phyloP scores from a whole-genome alignment of 2,329 filamentous ascomycete genomes.

The Bipolaris gigantea region DNA sequence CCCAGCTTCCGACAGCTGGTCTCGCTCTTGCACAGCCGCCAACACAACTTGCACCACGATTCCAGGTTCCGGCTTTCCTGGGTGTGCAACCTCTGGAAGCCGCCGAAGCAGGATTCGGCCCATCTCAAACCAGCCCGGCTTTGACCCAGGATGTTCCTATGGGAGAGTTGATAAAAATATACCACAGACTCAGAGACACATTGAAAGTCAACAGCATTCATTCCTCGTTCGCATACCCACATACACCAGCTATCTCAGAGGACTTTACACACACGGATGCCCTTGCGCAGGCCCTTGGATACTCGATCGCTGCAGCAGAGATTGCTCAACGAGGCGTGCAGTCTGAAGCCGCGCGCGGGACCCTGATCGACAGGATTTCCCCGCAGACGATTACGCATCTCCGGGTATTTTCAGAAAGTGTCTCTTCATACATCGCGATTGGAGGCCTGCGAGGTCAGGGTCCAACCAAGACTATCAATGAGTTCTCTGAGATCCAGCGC shows the following conservation, averaged over 20 bases:
- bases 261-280: constrained; percentile 59
- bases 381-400: constrained; percentile 84
- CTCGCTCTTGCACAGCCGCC: constrained; percentile 11
- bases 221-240: constrained; percentile 50
- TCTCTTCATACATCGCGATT: constrained; percentile 79
- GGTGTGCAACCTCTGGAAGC: constrained; percentile 29
- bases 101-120: constrained; percentile 25
- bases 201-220: constrained; percentile 55
- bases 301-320: constrained; percentile 84
- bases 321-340: constrained; percentile 88
- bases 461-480: constrained; percentile 63
- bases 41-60: constrained; percentile 20
- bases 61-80: constrained; percentile 38
- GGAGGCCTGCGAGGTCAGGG: constrained; percentile 66
- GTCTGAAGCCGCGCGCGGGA: constrained; percentile 67
- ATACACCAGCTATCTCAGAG: constrained; percentile 47
- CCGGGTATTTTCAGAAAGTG: constrained; percentile 84
- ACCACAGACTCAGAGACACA: constrained; percentile 59
- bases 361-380: constrained; percentile 79
- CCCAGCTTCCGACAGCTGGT: constrained; percentile 20
- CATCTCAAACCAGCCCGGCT: constrained; percentile 26
- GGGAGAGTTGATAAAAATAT: constrained; percentile 57
- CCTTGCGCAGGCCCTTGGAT: constrained; percentile 70
- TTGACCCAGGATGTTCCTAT: constrained; percentile 32
- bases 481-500: constrained; percentile 69